A percentile compares a stretch with the other conserved stretches of the same genome.
Evolutionary conservation across 768 basidiomycete species (phyloP).

Genomic region (Suillus ampliporus): DNA sequence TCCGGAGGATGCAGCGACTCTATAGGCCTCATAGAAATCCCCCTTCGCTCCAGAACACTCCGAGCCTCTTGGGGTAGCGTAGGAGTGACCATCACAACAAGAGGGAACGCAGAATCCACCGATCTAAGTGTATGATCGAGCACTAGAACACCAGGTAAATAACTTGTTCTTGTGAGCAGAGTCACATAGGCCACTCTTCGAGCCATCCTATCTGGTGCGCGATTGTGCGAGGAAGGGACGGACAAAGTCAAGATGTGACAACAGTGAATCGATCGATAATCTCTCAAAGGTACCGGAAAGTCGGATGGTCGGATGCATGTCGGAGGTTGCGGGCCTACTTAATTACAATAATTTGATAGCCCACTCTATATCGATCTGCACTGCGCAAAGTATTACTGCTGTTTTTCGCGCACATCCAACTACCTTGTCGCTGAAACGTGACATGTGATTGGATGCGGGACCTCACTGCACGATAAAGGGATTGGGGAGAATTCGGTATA

Average conservation of each 20-base stretch:
- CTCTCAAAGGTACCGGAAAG: not conserved
- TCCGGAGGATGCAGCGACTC: constrained; percentile 58
- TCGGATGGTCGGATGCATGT: not conserved
- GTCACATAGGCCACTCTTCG: constrained; percentile 71
- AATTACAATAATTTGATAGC: not conserved
- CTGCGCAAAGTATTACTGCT: constrained; percentile 1
- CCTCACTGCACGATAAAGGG: not conserved
- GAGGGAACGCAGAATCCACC: constrained; percentile 69
- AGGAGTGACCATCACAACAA: constrained; percentile 79
- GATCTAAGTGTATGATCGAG: constrained; percentile 56
- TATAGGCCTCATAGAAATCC: constrained; percentile 64
- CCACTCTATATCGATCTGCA: not conserved
- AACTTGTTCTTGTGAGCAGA: constrained; percentile 70
- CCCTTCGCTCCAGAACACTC: constrained; percentile 54
- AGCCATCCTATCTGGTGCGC: constrained; percentile 34
- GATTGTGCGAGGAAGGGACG: constrained; percentile 3
- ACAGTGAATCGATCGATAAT: not conserved
- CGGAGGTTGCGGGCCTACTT: constrained; percentile 4
- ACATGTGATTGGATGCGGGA: not conserved
- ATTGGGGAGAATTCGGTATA: not conserved
- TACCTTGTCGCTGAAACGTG: not conserved
- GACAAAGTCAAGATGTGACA: not conserved
- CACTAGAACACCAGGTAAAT: constrained; percentile 63
- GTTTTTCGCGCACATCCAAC: constrained; percentile 4
- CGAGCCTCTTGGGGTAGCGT: constrained; percentile 56